Evolutionary conservation across 768 basidiomycete genomes (phyloP).

Genomic region (Agrocybe pediades): DNA sequence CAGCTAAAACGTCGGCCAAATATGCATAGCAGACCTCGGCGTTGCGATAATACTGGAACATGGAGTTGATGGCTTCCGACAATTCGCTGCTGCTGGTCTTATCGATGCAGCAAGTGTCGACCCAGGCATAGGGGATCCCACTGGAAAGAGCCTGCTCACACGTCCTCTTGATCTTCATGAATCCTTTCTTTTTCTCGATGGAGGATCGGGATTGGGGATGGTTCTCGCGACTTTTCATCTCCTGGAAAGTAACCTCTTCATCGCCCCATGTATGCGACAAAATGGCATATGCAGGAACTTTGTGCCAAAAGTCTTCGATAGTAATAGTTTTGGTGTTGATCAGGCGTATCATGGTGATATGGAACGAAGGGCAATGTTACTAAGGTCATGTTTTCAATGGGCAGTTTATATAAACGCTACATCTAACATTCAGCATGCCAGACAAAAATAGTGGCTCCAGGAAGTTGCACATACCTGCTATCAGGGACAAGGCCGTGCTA

Average conservation of each 20-base stretch:
- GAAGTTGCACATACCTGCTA: background rate
- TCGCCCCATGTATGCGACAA: conserved; percentile 10
- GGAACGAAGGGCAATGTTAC: too few relatives aligned
- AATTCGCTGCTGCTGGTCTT: conserved; percentile 8
- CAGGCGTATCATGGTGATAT: background rate
- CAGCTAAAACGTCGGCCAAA: conserved; percentile 1
- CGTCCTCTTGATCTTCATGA: conserved; percentile 1
- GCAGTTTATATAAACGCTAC: background rate
- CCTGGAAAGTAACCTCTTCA: conserved; percentile 3
- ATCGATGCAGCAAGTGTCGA: conserved; percentile 10
- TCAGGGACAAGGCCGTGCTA: background rate
- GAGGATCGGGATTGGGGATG: background rate
- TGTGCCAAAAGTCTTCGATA: background rate
- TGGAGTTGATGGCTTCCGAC: conserved; percentile 10
- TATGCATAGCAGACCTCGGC: conserved; percentile 9
- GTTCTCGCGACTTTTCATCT: background rate
- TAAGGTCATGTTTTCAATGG: background rate
- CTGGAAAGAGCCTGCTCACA: conserved; percentile 1
- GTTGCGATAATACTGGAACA: conserved; percentile 5
- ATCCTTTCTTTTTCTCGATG: conserved; percentile 2
- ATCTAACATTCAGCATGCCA: background rate
- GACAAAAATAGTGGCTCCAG: background rate
- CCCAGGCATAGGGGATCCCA: conserved; percentile 4
- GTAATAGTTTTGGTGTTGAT: conserved; percentile 3
- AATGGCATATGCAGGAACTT: conserved; percentile 6